Base-by-base conservation (phyloP, 768 basidiomycete genomes). In the Cubamyces lactineus region DNA sequence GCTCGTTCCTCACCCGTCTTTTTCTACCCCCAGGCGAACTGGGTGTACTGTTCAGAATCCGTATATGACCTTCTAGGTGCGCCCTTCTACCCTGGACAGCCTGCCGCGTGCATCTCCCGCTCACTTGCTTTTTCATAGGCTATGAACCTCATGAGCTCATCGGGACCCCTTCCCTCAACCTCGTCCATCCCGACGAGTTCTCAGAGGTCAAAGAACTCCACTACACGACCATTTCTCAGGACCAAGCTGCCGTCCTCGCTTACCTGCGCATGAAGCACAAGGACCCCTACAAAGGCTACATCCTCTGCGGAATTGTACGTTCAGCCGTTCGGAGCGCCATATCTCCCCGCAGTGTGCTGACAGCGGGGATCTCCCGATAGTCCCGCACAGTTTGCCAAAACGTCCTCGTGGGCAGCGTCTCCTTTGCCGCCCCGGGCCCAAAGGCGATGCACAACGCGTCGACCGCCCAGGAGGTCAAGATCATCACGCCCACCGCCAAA, bases 101-200 rank as follows among this genome's bases (percentile, higher is more conserved):
- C 2, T 15, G 17, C 16, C 46, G 24, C 5, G 7, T 34, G 11
- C 12, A 46, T 23, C 51, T 30, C 3, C 39, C 41, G 19, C 60
- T 52, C 57, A 53, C 26, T 34, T 30, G 42, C 2, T 13, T 40
- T 38, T 46, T 41, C 17, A 21, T 68, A 92, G 90, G 90, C 52
- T 92, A 80, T 69, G 90, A 92, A 66, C 87, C 89, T 8, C 77
- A 79, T 53, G 91, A 92, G 67, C 79, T 92, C 62, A 78, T 89
- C 56, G 88, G 88, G 2, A 79, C 77, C 38, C 83, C 89, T 3
- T 89, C 87, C 2, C 77, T 92, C 46, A 84, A 89, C 56, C 86
- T 92, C 63, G 89, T 90, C 28, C 91, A 93, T 71, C 91, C 91
- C 2, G 91, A 92, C 53, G 91, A 93, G 71, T 86, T 86, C 66